Evolutionary conservation across 176 grass and related monocot species (phyloP).

Genomic region (Carex scoparia): DNA sequence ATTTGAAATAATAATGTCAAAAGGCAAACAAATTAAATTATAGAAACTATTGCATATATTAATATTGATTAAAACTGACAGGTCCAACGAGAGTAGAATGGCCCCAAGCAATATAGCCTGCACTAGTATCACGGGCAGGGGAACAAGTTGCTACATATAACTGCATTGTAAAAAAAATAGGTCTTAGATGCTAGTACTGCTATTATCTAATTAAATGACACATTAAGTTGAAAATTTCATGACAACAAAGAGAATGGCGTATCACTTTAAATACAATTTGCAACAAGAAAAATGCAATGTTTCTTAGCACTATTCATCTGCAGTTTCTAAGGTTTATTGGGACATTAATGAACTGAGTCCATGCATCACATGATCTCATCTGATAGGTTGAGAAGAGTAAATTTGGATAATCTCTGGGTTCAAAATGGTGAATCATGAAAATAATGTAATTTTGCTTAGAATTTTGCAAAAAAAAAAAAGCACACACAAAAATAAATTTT

Average conservation of each 20-base stretch:
- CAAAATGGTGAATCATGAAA: neutral
- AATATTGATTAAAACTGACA: constrained; percentile 41
- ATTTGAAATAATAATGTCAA: neutral
- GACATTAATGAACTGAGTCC: neutral
- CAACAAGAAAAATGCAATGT: neutral
- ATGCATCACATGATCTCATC: neutral
- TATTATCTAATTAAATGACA: neutral
- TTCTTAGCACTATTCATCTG: neutral
- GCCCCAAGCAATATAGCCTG: constrained; percentile 83
- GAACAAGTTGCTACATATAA: constrained; percentile 73
- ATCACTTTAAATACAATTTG: neutral
- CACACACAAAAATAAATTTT: too few relatives aligned
- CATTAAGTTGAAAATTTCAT: neutral
- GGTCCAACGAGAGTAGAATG: constrained; percentile 92
- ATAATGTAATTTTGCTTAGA: neutral
- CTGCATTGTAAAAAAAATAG: constrained; percentile 1
- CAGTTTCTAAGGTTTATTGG: neutral
- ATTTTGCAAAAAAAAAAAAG: neutral
- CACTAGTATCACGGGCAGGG: constrained; percentile 58
- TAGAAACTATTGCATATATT: neutral
- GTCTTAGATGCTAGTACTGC: neutral
- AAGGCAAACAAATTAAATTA: neutral
- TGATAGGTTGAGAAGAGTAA: neutral
- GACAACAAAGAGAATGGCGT: neutral
- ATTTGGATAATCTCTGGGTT: neutral